Evolutionary conservation across 805 yeast genomes (phyloP), one percentile per base, ranked within the genome.

Genomic region (Jamesozyma lodderae): DNA sequence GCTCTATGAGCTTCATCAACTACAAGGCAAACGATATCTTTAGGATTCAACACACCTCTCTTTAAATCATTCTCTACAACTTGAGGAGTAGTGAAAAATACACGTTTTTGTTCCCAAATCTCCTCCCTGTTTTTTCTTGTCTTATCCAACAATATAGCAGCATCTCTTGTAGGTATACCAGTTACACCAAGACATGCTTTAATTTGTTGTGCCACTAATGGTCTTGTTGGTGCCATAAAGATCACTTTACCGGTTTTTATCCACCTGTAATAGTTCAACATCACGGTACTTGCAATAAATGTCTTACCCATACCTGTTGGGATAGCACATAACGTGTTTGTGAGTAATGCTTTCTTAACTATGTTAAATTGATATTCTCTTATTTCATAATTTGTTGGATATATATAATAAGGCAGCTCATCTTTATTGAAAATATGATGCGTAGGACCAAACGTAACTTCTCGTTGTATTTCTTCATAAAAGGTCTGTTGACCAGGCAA

Each of bases 231-330:
- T 0, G 99, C 98, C 80, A 90, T 79, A 59, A 92, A 92, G 1
- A 94, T 74, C 47, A 92, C 76, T 53, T 88, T 92, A 2, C 86
- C 77, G 4, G 62, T 57, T 13, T 73, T 73, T 16, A 88, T 82
- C 98, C 98, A 92, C 35, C 94, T 63, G 48, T 73, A 78, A 62
- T 72, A 92, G 55, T 92, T 92, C 40, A 87, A 68, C 87, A 92
- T 92, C 17, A 90, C 90, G 0, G 95, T 81, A 26, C 94, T 79
- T 1, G 98, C 97, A 53, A 92, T 87, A 46, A 92, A 86, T 0
- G 99, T 92, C 62, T 92, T 92, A 28, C 99, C 99, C 57, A 88
- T 68, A 47, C 99, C 99, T 0, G 99, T 92, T 1, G 99, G 99
- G 13, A 92, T 73, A 0, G 96, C 94, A 54, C 94, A 90, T 18